Evolutionary conservation across 306 rosid species (phyloP).

Genomic region (Trichosanthes cucumerina): DNA sequence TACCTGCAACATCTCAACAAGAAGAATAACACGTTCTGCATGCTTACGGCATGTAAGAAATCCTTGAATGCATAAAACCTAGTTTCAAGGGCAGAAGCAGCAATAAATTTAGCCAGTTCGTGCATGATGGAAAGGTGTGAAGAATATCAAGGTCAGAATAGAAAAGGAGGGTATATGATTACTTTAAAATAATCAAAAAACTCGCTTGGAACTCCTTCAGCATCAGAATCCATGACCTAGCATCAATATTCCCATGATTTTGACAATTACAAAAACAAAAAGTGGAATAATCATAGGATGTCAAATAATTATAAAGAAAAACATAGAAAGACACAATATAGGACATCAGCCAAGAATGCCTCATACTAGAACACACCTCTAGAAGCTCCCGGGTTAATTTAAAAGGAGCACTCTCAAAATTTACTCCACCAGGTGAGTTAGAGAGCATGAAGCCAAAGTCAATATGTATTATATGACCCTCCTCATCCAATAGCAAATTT

Average conservation of each 20-base stretch:
- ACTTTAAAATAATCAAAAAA: slow-evolving; percentile 99
- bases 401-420: slow-evolving; percentile 98
- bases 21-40: slow-evolving; percentile 97
- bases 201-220: slow-evolving; percentile 98
- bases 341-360: not conserved
- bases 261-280: not conserved
- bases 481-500: slow-evolving; percentile 91
- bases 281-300: not conserved
- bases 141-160: not conserved
- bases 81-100: slow-evolving; percentile 20
- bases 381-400: slow-evolving; percentile 94
- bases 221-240: slow-evolving; percentile 99
- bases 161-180: slow-evolving; percentile 11
- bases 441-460: slow-evolving; percentile 99
- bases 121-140: slow-evolving; percentile 6
- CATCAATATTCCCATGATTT: slow-evolving; percentile 19
- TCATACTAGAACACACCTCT: slow-evolving; percentile 47
- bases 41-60: slow-evolving; percentile 99
- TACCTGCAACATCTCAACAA: slow-evolving; percentile 99
- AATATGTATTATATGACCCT: slow-evolving; percentile 95
- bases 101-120: slow-evolving; percentile 8
- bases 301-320: not conserved
- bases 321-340: not conserved
- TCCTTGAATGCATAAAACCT: slow-evolving; percentile 99
- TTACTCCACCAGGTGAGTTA: slow-evolving; percentile 98